Evolutionary conservation across 2,329 filamentous ascomycete genomes (phyloP).

Genomic region (Fusarium brachygibbosum): DNA sequence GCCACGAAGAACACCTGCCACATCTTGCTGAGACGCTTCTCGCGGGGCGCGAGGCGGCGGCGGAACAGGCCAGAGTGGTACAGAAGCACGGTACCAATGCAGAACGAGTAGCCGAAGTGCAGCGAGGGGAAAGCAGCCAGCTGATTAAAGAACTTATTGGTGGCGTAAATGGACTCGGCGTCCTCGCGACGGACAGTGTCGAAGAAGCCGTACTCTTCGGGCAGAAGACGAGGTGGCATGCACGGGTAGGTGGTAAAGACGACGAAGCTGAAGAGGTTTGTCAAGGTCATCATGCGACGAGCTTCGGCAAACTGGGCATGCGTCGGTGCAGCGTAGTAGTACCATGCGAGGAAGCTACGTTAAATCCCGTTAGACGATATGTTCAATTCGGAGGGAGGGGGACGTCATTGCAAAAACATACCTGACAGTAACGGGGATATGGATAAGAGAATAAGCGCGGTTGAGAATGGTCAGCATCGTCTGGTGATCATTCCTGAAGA

Average conservation of each 20-base stretch:
- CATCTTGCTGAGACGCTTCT: conserved; percentile 50
- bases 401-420: conserved; percentile 46
- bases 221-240: conserved; percentile 70
- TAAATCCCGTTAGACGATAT: not conserved
- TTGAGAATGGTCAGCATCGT: conserved; percentile 68
- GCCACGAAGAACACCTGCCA: conserved; percentile 48
- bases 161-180: conserved; percentile 72
- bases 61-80: conserved; percentile 65
- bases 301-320: conserved; percentile 55
- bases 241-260: conserved; percentile 69
- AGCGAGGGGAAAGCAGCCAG: conserved; percentile 70
- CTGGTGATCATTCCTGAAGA: conserved; percentile 68
- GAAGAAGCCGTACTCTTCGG: conserved; percentile 68
- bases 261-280: conserved; percentile 67
- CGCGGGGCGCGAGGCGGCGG: conserved; percentile 47
- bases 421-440: conserved; percentile 72
- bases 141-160: conserved; percentile 69
- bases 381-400: not conserved
- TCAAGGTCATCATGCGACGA: conserved; percentile 62
- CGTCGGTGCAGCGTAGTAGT: conserved; percentile 68
- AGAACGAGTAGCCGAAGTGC: conserved; percentile 69
- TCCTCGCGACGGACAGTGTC: conserved; percentile 65
- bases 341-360: conserved; percentile 72
- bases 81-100: conserved; percentile 66
- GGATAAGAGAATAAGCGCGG: conserved; percentile 70